Percentiles rank a stretch among this genome's conserved stretches.
phyloP scores from a whole-genome alignment of 768 basidiomycete genomes.

The Hemileccinum impolitum region DNA sequence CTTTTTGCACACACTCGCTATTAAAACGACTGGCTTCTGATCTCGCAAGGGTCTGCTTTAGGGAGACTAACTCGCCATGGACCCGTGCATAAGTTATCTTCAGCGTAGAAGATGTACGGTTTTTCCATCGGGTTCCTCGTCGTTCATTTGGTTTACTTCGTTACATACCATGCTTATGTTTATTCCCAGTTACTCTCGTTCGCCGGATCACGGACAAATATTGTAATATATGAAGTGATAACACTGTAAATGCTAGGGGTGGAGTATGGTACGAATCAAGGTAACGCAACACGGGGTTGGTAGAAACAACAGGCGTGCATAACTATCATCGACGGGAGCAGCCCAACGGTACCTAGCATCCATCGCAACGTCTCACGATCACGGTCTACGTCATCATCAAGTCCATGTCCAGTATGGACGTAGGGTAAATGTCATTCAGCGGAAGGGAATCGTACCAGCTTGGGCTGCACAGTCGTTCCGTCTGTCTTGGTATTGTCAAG shows the following conservation, averaged over 20 bases:
- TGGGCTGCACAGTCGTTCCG: constrained; percentile 1
- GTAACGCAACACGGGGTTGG: neutral
- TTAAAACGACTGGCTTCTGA: too few relatives aligned
- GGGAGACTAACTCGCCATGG: constrained; percentile 6
- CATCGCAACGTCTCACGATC: neutral
- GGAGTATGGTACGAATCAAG: neutral
- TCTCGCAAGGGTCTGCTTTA: too few relatives aligned
- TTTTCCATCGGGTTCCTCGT: neutral
- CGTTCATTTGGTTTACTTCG: constrained; percentile 10
- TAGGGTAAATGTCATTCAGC: constrained; percentile 33
- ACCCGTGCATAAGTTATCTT: constrained; percentile 8
- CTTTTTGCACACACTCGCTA: constrained; percentile 5
- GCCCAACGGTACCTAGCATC: neutral
- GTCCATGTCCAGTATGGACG: constrained; percentile 7
- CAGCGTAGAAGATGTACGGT: constrained; percentile 1
- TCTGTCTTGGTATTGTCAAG: neutral
- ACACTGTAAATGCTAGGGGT: constrained; percentile 15
- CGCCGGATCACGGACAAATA: constrained; percentile 6
- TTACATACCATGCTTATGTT: constrained; percentile 22
- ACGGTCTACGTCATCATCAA: neutral
- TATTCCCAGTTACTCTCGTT: constrained; percentile 13
- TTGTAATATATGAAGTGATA: constrained; percentile 8
- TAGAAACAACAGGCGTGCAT: neutral
- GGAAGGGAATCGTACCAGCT: constrained; percentile 34
- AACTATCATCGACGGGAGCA: neutral